A percentile compares a stretch with the other conserved stretches of the same genome.
These are phyloP conservation scores for Pilaira anomala DNA, from an alignment of 192 early-diverging fungal species.

Conservation along the genomic window DNA sequence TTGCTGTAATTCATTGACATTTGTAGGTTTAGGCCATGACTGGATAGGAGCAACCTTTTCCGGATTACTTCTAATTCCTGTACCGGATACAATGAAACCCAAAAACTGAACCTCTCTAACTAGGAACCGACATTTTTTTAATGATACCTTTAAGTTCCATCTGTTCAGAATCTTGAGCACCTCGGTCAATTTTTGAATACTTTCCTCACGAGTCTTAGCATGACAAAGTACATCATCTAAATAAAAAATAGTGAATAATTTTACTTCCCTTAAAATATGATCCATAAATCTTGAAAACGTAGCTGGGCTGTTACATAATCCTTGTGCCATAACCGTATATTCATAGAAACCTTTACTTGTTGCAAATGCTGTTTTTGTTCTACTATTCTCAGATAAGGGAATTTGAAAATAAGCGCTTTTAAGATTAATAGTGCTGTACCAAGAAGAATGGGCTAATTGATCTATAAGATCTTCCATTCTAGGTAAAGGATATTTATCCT, in stretches of 20 bases:
- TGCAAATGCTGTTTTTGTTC: background rate
- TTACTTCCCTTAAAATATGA: background rate
- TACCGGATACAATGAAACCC: no score
- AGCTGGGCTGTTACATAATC: background rate
- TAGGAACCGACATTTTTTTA: no score
- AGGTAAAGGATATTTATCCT: slow-evolving; percentile 44
- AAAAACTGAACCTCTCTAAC: no score
- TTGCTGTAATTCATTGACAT: no score
- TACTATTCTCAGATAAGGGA: background rate
- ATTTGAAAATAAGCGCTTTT: background rate
- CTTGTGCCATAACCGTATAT: background rate
- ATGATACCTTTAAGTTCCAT: no score
- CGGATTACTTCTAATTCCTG: no score
- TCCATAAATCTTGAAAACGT: background rate
- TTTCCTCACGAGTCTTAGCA: background rate
- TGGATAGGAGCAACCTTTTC: no score
- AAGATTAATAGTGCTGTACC: slow-evolving; percentile 20
- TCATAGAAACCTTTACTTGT: background rate
- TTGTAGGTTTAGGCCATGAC: no score
- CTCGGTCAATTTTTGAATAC: no score
- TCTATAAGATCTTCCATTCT: slow-evolving; percentile 33
- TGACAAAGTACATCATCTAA: background rate
- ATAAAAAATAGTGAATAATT: background rate
- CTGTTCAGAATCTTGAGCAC: no score
- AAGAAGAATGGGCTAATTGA: background rate